phyloP scores from a whole-genome alignment of 148 eudicot species.

The Cornus kousa region DNA sequence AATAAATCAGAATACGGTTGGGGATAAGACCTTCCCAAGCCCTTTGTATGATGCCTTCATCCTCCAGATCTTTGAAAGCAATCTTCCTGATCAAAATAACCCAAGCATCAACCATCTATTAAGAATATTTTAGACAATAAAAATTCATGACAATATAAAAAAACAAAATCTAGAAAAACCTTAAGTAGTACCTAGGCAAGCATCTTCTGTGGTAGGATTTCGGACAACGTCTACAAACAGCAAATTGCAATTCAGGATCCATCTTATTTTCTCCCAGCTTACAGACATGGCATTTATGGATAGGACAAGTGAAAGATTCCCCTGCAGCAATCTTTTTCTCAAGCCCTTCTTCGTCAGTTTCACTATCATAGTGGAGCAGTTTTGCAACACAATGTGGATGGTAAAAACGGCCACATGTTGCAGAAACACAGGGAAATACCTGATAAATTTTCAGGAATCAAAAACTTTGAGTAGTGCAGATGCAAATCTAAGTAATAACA shows the following conservation, averaged over 20 bases:
- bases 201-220: constrained; percentile 86
- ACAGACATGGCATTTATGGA: constrained; percentile 67
- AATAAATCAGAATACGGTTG: constrained; percentile 80
- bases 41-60: constrained; percentile 49
- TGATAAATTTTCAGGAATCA: constrained; percentile 19
- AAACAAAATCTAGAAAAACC: not conserved
- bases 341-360: constrained; percentile 44
- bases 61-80: constrained; percentile 50
- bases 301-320: constrained; percentile 76
- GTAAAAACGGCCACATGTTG: constrained; percentile 89
- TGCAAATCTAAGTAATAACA: not conserved
- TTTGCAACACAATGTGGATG: constrained; percentile 87
- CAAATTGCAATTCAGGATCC: constrained; percentile 61
- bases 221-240: constrained; percentile 95
- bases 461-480: not conserved
- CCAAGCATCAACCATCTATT: constrained; percentile 8
- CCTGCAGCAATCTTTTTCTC: constrained; percentile 60
- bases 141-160: not conserved
- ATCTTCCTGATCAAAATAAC: constrained; percentile 52
- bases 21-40: constrained; percentile 85
- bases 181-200: constrained; percentile 63
- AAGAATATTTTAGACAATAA: not conserved
- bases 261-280: constrained; percentile 52
- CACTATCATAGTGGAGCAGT: constrained; percentile 47
- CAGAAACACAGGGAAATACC: constrained; percentile 90